Evolutionary conservation across 495 filamentous ascomycete species (phyloP).

Genomic region (Annulohypoxylon stygium): DNA sequence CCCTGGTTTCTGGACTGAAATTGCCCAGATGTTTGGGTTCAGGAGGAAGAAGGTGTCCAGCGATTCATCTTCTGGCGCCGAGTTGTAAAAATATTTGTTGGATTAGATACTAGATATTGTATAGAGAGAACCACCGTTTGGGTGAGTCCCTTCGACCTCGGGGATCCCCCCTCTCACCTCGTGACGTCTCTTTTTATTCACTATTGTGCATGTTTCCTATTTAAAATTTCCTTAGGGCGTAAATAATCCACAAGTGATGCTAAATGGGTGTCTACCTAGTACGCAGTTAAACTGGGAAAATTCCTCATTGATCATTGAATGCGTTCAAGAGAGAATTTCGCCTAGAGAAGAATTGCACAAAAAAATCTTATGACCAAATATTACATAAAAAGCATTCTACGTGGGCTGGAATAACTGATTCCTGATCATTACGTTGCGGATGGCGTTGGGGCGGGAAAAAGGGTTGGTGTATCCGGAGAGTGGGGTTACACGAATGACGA

Average conservation of each 20-base stretch:
- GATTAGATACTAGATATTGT: background rate
- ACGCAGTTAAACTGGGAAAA: no score
- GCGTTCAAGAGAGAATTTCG: no score
- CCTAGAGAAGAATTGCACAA: no score
- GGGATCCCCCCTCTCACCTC: background rate
- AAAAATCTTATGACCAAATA: no score
- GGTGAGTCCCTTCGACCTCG: background rate
- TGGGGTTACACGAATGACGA: background rate
- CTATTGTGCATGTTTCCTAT: background rate
- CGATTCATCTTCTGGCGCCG: constrained; percentile 1
- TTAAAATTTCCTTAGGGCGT: background rate
- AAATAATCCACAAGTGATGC: background rate
- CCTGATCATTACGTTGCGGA: no score
- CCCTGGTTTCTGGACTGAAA: constrained; percentile 7
- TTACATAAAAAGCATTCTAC: no score
- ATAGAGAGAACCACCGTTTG: background rate
- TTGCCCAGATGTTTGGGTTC: constrained; percentile 6
- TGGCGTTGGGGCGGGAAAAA: background rate
- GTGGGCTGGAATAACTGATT: no score
- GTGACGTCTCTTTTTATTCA: background rate
- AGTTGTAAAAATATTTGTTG: constrained; percentile 1
- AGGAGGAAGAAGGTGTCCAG: constrained; percentile 7
- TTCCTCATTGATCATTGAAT: no score
- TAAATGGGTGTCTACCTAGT: background rate
- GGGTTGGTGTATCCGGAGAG: background rate